Base-by-base conservation (phyloP, 192 early-diverging fungal species). In the Diversispora epigaea region DNA sequence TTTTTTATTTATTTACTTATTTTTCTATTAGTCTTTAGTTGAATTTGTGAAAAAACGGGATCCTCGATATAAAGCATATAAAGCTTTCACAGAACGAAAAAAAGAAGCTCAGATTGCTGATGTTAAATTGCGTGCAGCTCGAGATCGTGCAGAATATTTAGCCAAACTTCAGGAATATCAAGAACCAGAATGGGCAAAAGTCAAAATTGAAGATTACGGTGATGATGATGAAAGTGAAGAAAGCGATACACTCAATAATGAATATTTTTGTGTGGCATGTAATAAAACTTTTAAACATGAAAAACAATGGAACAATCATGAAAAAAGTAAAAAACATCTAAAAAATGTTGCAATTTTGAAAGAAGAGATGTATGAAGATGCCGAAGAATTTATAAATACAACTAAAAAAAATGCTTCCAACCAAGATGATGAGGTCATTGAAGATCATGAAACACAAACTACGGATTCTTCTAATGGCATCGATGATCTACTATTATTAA, bases 231-330 rank as follows among this genome's bases (percentile, higher is more conserved):
- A 82, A 3, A 78, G 78, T 1, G 84, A 68, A 7, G 82, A 85
- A 6, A 84, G 81, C 4, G 77, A 77, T 22, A 78, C 84, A 3
- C 85, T 78, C 44, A 89, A 82, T 43, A 87, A 93, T 68, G 90
- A 89, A 11, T 90, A 91, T 47, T 88, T 88, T 52, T 99, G 97
- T 76, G 87, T 91, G 12, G 91, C 90, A 3, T 99, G 97, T 80
- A 87, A 95, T 73, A 98, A 95, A 77, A 80, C 71, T 41, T 99
- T 98, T 81, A 93, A 93, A 71, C 89, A 88, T 25, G 86, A 91
- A 43, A 80, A 88, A 12, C 89, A 96, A 84, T 91, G 86, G 84
- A 82, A 82, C 43, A 97, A 92, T 75, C 97, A 99, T 77, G 92
- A 94, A 71, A 76, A 87, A 75, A 94, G 93, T 55, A 94, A 93